Base-by-base conservation (phyloP, 192 early-diverging fungal genomes). In the Backusella psychrophila region DNA sequence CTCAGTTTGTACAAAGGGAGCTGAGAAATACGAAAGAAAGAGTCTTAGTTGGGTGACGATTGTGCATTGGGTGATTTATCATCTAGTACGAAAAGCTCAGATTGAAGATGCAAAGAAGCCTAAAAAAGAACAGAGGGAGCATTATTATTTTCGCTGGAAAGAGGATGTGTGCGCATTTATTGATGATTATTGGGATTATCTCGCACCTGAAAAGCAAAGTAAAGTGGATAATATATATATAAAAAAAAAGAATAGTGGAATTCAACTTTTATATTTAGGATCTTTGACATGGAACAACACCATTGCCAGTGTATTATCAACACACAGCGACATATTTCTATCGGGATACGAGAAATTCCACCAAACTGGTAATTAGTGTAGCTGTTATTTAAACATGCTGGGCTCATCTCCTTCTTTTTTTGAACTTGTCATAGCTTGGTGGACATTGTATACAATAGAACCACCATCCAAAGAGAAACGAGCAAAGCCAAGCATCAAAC, bases 211-310 rank as follows among this genome's bases (percentile, higher is more conserved):
- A 29, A 92, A 93, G 78, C 78, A 85, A 38, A 89, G 93, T 91
- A 63, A 34, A 33, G 15, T 70, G 26, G 21, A 21, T 44, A 23
- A 19, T 72, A 17, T 19, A 4, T n/a, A n/a, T n/a, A n/a, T n/a
- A 19, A 42, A 8, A 49, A 12, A 49, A 33, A 33, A 33, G 33
- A 33, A 33, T 3, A 3, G 6, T n/a, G 8, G 52, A 38, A 69
- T 49, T 23, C 4, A 63, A 34, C 31, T 26, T n/a, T 0, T 26
- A 0, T 49, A 63, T 39, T n/a, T 80, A 91, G 90, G 86, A 78
- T 88, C 91, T 0, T 87, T 88, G 0, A 95, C 93, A 1, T 96
- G 95, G 95, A 89, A 92, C 39, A 96, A 96, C 80, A 95, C 94
- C 2, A 88, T 96, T 6, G 94, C 94, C 2, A 94, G 93, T 66